Conservation (phyloP, 2,329 filamentous ascomycete species). For the Colletotrichum gigasporum region DNA sequence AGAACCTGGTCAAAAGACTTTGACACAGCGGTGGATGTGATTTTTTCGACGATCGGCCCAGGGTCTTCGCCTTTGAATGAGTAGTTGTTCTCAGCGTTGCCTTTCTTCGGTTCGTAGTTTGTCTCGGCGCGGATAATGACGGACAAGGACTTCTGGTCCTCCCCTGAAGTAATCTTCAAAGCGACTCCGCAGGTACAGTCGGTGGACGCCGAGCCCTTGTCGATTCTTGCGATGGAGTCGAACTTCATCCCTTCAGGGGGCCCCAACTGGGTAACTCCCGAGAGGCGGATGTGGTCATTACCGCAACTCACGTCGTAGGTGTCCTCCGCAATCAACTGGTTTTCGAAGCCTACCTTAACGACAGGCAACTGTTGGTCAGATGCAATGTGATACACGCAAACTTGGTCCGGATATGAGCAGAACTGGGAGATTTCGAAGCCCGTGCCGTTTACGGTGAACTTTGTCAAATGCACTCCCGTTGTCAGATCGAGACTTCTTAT, state of each 20-base stretch:
- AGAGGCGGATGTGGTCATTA: conserved; percentile 40
- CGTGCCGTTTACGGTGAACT: conserved; percentile 44
- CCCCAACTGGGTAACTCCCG: conserved; percentile 48
- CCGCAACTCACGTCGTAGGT: conserved; percentile 44
- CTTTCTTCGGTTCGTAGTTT: conserved; percentile 60
- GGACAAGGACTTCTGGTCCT: conserved; percentile 38
- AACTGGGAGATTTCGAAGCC: conserved; percentile 38
- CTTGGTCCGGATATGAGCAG: conserved; percentile 54
- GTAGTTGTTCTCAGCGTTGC: conserved; percentile 51
- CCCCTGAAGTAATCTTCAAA: conserved; percentile 40
- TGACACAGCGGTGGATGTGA: conserved; percentile 42
- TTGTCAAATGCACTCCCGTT: conserved; percentile 49
- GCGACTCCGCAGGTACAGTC: conserved; percentile 32
- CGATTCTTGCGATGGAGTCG: conserved; percentile 44
- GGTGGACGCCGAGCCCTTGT: conserved; percentile 30
- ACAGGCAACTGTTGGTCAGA: conserved; percentile 44
- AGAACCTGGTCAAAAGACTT: conserved; percentile 44
- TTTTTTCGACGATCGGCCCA: conserved; percentile 43
- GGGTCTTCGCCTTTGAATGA: conserved; percentile 61
- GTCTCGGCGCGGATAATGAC: conserved; percentile 56
- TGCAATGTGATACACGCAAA: conserved; percentile 40
- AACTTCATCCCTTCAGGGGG: conserved; percentile 55
- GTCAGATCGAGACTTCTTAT: conserved; percentile 53
- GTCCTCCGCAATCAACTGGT: conserved; percentile 43
- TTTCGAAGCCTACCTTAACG: conserved; percentile 52